phyloP scores from a whole-genome alignment of 805 yeast species.

The Maudiozyma saulgeensis region DNA sequence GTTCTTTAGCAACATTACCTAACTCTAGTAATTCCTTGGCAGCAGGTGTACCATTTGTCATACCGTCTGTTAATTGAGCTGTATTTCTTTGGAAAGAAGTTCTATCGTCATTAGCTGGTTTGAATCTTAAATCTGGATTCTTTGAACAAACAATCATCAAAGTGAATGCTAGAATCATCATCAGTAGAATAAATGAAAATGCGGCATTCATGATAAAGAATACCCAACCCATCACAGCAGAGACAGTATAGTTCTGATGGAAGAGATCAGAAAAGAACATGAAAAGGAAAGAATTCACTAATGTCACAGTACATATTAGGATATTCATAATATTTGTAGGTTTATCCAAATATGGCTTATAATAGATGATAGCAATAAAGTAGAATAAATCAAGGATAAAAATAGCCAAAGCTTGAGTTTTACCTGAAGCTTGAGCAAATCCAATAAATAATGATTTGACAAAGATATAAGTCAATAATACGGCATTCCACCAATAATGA shows the following conservation, averaged over 20 bases:
- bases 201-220: constrained; percentile 87
- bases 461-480: constrained; percentile 50
- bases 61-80: constrained; percentile 5
- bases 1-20: constrained; percentile 77
- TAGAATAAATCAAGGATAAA: constrained; percentile 70
- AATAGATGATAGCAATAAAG: constrained; percentile 51
- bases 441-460: constrained; percentile 66
- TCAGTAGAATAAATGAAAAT: constrained; percentile 62
- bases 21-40: constrained; percentile 55
- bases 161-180: constrained; percentile 60
- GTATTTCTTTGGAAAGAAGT: constrained; percentile 63
- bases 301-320: constrained; percentile 58
- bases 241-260: constrained; percentile 68
- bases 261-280: constrained; percentile 78
- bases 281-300: constrained; percentile 75
- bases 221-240: constrained; percentile 85
- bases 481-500: constrained; percentile 75
- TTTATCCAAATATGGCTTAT: constrained; percentile 70
- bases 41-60: constrained; percentile 15
- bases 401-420: constrained; percentile 66
- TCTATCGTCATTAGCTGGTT: constrained; percentile 87
- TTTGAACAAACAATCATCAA: constrained; percentile 57
- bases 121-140: constrained; percentile 82
- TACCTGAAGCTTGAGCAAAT: constrained; percentile 72
- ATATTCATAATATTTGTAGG: constrained; percentile 74